These are phyloP conservation scores for Sporothrix curviconia DNA, from an alignment of 2,329 filamentous ascomycete species.

Conservation along the genomic window DNA sequence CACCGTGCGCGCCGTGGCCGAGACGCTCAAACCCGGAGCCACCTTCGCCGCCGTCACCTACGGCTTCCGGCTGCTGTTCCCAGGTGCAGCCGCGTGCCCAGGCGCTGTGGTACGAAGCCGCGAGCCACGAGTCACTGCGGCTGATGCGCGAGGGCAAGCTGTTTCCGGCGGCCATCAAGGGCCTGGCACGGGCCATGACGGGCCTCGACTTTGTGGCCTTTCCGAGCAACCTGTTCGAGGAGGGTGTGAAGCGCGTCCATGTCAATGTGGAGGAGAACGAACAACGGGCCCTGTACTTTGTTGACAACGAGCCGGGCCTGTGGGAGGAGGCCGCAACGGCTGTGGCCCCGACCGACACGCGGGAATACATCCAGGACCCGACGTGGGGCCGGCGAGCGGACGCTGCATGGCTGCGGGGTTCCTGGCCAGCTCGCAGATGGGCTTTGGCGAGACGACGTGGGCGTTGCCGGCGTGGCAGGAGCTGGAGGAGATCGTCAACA, in stretches of 20 bases:
- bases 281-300: constrained; percentile 15
- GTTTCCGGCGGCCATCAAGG: constrained; percentile 19
- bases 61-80: constrained; percentile 20
- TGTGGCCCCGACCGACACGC: constrained; percentile 3
- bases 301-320: constrained; percentile 13
- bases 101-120: constrained; percentile 16
- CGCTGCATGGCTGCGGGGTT: constrained; percentile 20
- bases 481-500: constrained; percentile 17
- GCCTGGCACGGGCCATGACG: constrained; percentile 17
- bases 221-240: constrained; percentile 15
- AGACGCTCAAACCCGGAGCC: constrained; percentile 16
- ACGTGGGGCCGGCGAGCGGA: constrained; percentile 19
- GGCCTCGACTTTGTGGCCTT: constrained; percentile 18
- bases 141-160: constrained; percentile 16
- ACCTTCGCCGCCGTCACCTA: constrained; percentile 19
- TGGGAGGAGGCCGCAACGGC: constrained; percentile 10
- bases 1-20: constrained; percentile 16
- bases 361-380: constrained; percentile 5
- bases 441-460: constrained; percentile 20
- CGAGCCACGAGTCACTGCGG: constrained; percentile 17
- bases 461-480: constrained; percentile 16
- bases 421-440: constrained; percentile 19
- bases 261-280: constrained; percentile 11
- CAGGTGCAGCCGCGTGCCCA: constrained; percentile 8
- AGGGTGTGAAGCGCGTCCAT: constrained; percentile 13